Conservation (phyloP, 441 rosid species). For the Gossypium schwendimanii region DNA sequence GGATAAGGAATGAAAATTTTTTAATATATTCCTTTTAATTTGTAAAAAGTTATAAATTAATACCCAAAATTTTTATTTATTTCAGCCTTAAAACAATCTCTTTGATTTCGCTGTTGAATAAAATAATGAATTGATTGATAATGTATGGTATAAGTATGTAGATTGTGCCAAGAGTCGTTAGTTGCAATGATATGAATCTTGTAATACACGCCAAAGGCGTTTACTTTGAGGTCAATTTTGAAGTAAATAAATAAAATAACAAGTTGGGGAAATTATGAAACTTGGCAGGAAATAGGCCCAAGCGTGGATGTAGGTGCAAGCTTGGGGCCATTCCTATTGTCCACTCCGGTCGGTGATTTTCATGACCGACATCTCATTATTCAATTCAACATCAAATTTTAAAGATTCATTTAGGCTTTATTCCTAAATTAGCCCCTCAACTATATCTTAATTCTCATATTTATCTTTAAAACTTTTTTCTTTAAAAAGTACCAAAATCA, state of each 20-base stretch:
- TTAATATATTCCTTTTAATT: no score
- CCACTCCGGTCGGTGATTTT: neutral
- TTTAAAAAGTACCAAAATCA: no score
- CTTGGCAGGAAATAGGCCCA: neutral
- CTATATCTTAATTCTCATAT: neutral
- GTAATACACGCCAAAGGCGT: neutral
- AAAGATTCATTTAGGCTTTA: no score
- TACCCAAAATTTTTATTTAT: no score
- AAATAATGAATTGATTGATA: neutral
- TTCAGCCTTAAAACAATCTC: no score
- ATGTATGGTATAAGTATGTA: neutral
- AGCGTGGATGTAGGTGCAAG: neutral
- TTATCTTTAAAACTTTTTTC: no score
- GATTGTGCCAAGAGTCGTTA: neutral
- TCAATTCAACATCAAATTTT: neutral
- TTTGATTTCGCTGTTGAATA: no score
- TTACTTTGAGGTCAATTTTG: constrained; percentile 2
- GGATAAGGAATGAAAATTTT: rapidly evolving
- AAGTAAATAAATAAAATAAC: neutral
- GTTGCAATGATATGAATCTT: neutral
- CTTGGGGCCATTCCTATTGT: neutral
- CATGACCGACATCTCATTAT: neutral
- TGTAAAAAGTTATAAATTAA: no score
- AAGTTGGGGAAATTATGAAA: neutral
- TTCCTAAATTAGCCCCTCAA: no score